These are phyloP conservation scores for Narthecium ossifragum DNA, from an alignment of 106 monocot genomes.

Conservation along the genomic window DNA sequence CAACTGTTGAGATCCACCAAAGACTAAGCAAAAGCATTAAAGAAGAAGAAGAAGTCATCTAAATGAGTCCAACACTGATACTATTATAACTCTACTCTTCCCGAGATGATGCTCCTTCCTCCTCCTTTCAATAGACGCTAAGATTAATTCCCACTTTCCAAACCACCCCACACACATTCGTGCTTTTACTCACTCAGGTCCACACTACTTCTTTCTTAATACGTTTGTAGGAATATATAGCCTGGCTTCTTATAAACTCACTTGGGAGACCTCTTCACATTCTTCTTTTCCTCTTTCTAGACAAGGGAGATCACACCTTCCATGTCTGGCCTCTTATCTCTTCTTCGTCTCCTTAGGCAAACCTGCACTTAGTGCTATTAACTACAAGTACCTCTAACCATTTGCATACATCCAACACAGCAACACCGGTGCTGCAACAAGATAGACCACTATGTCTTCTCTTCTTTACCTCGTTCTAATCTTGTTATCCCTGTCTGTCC, in stretches of 20 bases:
- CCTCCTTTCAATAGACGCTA: too few species aligned
- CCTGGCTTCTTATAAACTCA: conserved; percentile 14
- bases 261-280: neutral
- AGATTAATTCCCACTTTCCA: too few species aligned
- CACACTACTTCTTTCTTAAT: too few species aligned
- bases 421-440: neutral
- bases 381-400: conserved; percentile 2
- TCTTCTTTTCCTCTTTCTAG: conserved; percentile 4
- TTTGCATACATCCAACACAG: neutral
- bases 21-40: too few species aligned
- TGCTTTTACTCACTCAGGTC: too few species aligned
- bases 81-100: too few species aligned
- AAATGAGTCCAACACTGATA: too few species aligned
- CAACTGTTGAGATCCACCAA: too few species aligned
- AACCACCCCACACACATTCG: too few species aligned
- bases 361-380: conserved; percentile 13
- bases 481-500: conserved; percentile 8
- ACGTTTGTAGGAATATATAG: too few species aligned
- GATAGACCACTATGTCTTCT: conserved; percentile 12
- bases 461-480: conserved; percentile 14
- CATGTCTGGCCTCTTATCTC: neutral
- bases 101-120: too few species aligned
- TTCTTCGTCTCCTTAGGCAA: neutral
- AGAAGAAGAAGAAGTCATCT: too few species aligned
- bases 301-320: neutral